Evolutionary conservation across 306 rosid genomes (phyloP).

Genomic region (Cajanus cajan): DNA sequence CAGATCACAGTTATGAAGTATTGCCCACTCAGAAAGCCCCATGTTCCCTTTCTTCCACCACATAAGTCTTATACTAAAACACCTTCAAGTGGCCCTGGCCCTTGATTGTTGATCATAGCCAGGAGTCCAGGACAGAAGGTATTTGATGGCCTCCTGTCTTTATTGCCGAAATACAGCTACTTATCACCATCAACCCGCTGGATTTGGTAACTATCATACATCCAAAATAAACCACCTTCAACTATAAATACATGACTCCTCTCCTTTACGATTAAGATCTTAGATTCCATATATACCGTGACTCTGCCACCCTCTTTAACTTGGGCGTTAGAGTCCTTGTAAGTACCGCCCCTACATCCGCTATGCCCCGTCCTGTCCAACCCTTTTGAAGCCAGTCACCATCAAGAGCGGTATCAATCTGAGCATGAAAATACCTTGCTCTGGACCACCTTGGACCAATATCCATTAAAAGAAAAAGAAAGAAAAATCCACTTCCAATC

Average conservation of each 20-base stretch:
- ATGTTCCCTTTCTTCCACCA: background rate
- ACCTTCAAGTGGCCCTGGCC: background rate
- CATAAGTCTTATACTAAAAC: background rate
- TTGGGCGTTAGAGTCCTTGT: background rate
- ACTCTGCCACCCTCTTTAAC: background rate
- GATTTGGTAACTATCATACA: background rate
- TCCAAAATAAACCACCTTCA: background rate
- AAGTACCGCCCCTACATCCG: background rate
- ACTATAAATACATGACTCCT: background rate
- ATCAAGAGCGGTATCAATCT: background rate
- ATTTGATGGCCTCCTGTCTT: background rate
- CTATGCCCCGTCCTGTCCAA: background rate
- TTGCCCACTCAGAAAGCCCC: background rate
- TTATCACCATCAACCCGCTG: background rate
- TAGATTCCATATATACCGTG: background rate
- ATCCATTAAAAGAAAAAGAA: background rate
- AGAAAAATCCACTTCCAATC: constrained; percentile 16
- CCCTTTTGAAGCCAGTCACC: background rate
- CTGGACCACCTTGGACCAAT: background rate
- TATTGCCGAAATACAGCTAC: background rate
- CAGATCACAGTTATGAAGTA: background rate
- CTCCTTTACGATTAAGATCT: background rate
- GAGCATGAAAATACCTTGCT: background rate
- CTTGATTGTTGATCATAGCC: background rate
- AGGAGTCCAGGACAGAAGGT: background rate